phyloP scores from a whole-genome alignment of 352 stramenopile species.

The Pythium dissimile region DNA sequence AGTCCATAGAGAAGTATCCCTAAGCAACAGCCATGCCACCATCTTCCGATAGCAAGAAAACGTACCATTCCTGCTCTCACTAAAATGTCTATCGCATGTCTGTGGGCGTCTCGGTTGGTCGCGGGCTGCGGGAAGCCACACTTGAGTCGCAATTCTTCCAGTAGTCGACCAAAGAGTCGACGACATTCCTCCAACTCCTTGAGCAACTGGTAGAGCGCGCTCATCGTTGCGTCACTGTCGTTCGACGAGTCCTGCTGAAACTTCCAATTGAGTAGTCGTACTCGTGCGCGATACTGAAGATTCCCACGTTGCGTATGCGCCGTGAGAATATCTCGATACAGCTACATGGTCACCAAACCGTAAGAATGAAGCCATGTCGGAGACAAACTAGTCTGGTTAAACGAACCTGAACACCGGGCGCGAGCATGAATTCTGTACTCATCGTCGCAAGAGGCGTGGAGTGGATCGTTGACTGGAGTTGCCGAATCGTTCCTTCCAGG shows the following conservation, averaged over 20 bases:
- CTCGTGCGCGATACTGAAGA: conserved; percentile 9
- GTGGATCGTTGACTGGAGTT: conserved; percentile 34
- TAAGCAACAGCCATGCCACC: neutral
- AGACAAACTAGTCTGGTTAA: neutral
- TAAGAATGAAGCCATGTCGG: neutral
- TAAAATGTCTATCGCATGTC: conserved; percentile 5
- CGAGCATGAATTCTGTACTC: conserved; percentile 60
- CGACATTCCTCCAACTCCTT: conserved; percentile 35
- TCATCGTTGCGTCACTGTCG: conserved; percentile 51
- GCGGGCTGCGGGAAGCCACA: conserved; percentile 32
- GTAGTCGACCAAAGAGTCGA: conserved; percentile 39
- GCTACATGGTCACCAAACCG: conserved; percentile 21
- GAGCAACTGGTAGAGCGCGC: conserved; percentile 36
- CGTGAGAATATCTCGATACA: conserved; percentile 34
- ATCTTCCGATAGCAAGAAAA: neutral
- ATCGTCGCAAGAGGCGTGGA: conserved; percentile 39
- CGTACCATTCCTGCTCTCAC: conserved; percentile 15
- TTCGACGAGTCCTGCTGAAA: conserved; percentile 5
- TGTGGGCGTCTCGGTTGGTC: conserved; percentile 3
- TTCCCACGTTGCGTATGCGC: neutral
- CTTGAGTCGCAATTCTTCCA: conserved; percentile 37
- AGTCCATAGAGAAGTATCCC: neutral
- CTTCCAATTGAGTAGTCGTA: conserved; percentile 17
- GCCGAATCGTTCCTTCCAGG: conserved; percentile 45
- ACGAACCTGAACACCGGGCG: conserved; percentile 49